phyloP scores from a whole-genome alignment of 2,329 filamentous ascomycete species.

The Celoporthe dispersa region DNA sequence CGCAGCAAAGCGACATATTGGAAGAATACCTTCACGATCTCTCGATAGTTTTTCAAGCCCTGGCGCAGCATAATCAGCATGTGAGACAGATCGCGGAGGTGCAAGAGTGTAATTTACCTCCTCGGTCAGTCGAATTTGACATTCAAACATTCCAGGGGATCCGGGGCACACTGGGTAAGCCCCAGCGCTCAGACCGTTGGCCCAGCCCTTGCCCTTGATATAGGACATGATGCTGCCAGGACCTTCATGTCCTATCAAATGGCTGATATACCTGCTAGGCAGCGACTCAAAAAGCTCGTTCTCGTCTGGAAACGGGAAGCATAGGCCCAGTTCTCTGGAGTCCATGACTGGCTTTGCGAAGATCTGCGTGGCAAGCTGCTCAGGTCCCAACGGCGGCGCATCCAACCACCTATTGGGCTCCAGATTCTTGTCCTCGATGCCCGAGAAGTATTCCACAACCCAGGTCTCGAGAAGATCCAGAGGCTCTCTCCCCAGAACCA shows the following conservation, averaged over 20 bases:
- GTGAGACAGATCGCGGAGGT: constrained; percentile 23
- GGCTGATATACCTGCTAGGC: constrained; percentile 83
- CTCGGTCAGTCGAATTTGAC: constrained; percentile 80
- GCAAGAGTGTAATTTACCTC: constrained; percentile 57
- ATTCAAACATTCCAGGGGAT: constrained; percentile 74
- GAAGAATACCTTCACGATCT: constrained; percentile 83
- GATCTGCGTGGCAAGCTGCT: constrained; percentile 66
- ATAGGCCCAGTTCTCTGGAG: constrained; percentile 75
- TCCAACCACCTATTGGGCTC: constrained; percentile 60
- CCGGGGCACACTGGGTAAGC: constrained; percentile 78
- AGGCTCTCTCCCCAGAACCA: constrained; percentile 79
- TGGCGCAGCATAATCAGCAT: constrained; percentile 35
- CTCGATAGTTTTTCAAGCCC: constrained; percentile 77
- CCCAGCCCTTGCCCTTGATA: constrained; percentile 89
- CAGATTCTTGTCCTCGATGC: constrained; percentile 81
- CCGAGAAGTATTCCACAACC: constrained; percentile 82
- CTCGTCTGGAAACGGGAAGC: constrained; percentile 86
- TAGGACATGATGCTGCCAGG: constrained; percentile 91
- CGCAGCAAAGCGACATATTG: constrained; percentile 88
- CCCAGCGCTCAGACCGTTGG: constrained; percentile 79
- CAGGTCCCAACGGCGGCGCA: constrained; percentile 53
- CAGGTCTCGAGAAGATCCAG: constrained; percentile 83
- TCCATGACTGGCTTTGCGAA: constrained; percentile 95
- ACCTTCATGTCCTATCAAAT: constrained; percentile 89
- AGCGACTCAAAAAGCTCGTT: constrained; percentile 78